phyloP scores from a whole-genome alignment of 345 rosid species.

The Ceriops zippeliana region DNA sequence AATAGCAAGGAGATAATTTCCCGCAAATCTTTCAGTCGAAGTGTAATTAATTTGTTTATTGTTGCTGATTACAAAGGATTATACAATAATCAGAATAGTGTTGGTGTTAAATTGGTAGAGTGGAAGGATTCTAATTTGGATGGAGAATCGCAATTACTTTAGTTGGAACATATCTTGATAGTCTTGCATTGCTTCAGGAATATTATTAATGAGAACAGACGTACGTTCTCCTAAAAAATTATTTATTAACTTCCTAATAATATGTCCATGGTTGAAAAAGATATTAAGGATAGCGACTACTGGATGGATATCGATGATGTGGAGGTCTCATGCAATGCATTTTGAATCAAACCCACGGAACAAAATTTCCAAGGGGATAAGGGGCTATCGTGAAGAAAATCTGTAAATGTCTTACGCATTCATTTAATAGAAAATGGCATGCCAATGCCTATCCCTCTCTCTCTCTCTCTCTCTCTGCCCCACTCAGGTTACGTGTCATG shows the following conservation, averaged over 20 bases:
- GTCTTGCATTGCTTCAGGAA: too few relatives aligned
- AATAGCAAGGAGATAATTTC: too few relatives aligned
- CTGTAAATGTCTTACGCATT: conserved; percentile 9
- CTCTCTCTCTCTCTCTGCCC: neutral
- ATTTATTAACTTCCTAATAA: neutral
- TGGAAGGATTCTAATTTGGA: too few relatives aligned
- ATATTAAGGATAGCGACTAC: neutral
- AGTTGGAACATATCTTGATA: too few relatives aligned
- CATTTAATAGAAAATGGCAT: conserved; percentile 16
- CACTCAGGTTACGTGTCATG: neutral
- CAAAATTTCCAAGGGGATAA: conserved; percentile 4
- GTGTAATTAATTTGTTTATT: too few relatives aligned
- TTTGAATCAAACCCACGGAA: neutral
- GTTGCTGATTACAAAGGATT: too few relatives aligned
- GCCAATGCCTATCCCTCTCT: neutral
- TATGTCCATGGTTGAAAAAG: neutral
- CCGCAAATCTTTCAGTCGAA: too few relatives aligned
- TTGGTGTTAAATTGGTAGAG: too few relatives aligned
- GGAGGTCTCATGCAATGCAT: conserved; percentile 11
- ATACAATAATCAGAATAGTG: too few relatives aligned
- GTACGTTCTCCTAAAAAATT: too few relatives aligned
- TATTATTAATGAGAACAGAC: too few relatives aligned
- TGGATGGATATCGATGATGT: conserved; percentile 25
- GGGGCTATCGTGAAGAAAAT: neutral
- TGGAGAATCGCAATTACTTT: too few relatives aligned